phyloP scores from a whole-genome alignment of 768 basidiomycete genomes.

The Calvatia gigantea region DNA sequence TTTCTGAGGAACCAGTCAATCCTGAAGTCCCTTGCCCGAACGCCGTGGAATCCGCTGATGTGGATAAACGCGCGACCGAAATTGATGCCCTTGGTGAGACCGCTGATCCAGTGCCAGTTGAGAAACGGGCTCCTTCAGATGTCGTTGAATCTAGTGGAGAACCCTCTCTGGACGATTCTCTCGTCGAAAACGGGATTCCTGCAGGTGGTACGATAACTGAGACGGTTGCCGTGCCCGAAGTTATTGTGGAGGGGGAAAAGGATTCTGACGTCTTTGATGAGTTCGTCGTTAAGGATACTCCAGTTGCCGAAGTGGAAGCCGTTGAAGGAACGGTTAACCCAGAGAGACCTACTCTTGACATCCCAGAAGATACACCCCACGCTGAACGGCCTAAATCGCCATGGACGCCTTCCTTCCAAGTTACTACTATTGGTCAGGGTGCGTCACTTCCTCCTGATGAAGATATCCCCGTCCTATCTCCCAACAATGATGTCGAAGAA shows the following conservation, averaged over 20 bases:
- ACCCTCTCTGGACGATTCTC: not conserved
- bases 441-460: conserved; percentile 18
- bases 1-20: not conserved
- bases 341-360: not conserved
- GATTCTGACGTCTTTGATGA: not conserved
- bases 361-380: not conserved
- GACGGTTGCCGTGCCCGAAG: conserved; percentile 5
- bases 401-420: conserved; percentile 52
- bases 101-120: not conserved
- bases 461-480: conserved; percentile 8
- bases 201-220: conserved; percentile 12
- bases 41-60: not conserved
- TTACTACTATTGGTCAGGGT: conserved; percentile 35
- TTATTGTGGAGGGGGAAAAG: not conserved
- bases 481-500: conserved; percentile 3
- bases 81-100: not conserved
- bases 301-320: not conserved
- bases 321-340: not conserved
- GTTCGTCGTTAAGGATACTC: not conserved
- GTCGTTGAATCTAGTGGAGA: not conserved
- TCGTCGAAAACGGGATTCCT: not conserved
- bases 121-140: not conserved
- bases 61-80: not conserved
- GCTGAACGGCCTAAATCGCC: conserved; percentile 46
- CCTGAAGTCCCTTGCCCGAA: too few species aligned